Base-by-base conservation (phyloP, 2,329 filamentous ascomycete genomes). In the Metarhizium sp. region DNA sequence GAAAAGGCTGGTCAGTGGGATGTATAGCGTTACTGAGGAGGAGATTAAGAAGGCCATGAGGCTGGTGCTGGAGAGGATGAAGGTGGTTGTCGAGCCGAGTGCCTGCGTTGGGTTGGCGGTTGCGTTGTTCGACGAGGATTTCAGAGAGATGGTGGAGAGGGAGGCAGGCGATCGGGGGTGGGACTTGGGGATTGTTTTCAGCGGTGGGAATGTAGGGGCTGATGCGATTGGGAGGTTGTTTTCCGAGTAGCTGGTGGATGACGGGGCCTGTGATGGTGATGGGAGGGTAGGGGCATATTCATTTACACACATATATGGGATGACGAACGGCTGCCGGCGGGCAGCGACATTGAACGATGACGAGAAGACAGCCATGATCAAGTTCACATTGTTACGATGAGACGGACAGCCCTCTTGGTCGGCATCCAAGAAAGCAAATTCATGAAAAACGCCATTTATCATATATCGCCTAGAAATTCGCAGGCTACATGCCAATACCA, bases 31-130 rank as follows among this genome's bases (percentile, higher is more conserved):
- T 1, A 83, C 78, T 1, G 92, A 97, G 70, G 84, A 86, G 54
- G 83, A 96, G 76, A 96, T 97, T 68, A 79, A 80, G 64, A 78
- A 75, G 25, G 87, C 92, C 13, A 79, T 96, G 80, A 74, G 80
- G 58, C 71, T 97, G 59, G 86, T 95, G 38, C 74, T 92, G 59
- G 92, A 97, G 79, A 75, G 92, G 56, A 84, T 94, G 78, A 96
- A 97, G 81, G 74, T 95, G 50, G 84, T 96, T 25, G 84, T 96
- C 13, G 92, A 97, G 77, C 92, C 92, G 25, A 92, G 87, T 70
- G 83, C 88, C 0, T 90, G 86, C 2, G 92, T 96, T n/a, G 82
- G 84, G 1, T 69, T 97, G 57, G 94, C 92, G 0, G 88, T 89
- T 7, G 86, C 85, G 53, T 73, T 97, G 61, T 96, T 83, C 61